Evolutionary conservation across 2,329 filamentous ascomycete genomes (phyloP).

Genomic region (Gnomoniopsis smithogilvyi): DNA sequence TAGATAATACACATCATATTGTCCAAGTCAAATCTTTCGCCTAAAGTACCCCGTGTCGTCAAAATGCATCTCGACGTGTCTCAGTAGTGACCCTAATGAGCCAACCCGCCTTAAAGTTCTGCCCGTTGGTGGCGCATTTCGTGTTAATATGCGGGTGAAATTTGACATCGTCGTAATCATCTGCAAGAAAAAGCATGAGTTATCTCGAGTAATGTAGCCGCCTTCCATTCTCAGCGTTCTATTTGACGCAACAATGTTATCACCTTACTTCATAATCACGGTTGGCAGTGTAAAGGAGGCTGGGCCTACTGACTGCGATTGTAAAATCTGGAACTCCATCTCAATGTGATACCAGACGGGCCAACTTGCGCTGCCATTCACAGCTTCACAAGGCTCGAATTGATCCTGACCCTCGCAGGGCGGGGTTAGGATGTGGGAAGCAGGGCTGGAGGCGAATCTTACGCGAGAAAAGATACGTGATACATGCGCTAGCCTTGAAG

Average conservation of each 20-base stretch:
- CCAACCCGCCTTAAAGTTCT: background rate
- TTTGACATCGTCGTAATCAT: background rate
- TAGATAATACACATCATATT: background rate
- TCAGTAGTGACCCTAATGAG: background rate
- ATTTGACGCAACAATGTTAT: too few species aligned
- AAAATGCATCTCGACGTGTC: background rate
- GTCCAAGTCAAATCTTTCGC: background rate
- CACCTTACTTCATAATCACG: background rate
- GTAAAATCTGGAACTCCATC: background rate
- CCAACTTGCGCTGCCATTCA: background rate
- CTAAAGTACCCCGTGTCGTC: background rate
- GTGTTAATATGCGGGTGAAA: background rate
- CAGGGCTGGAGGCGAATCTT: background rate
- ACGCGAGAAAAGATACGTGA: background rate
- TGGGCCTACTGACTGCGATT: background rate
- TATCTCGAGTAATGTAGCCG: background rate
- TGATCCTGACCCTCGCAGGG: background rate
- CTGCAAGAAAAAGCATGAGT: background rate
- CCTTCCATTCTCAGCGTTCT: background rate
- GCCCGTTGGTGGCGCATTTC: background rate
- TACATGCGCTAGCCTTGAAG: background rate
- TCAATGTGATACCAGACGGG: background rate
- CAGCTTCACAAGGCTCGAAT: background rate
- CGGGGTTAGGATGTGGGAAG: background rate
- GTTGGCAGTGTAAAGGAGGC: background rate